phyloP scores from a whole-genome alignment of 345 rosid genomes.

The Noccaea caerulescens region DNA sequence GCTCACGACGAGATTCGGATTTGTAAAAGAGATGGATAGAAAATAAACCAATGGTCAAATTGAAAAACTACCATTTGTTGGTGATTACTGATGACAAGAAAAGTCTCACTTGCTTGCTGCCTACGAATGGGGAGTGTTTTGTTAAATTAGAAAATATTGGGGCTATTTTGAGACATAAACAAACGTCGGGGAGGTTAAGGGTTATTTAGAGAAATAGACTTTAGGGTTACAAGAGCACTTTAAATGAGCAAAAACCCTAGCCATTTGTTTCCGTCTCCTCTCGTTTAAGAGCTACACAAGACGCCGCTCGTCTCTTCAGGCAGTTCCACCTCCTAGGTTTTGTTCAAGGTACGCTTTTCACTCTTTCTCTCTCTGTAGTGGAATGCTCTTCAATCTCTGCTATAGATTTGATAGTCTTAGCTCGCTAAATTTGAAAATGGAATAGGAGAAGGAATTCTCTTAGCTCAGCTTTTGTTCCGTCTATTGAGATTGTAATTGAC shows the following conservation, averaged over 20 bases:
- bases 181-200: background rate
- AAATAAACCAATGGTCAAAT: background rate
- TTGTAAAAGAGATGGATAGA: background rate
- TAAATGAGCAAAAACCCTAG: constrained; percentile 37
- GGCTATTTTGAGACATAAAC: background rate
- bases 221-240: constrained; percentile 28
- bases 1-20: background rate
- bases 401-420: background rate
- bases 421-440: background rate
- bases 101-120: background rate
- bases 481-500: background rate
- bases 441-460: background rate
- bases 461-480: background rate
- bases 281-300: constrained; percentile 15
- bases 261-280: constrained; percentile 12
- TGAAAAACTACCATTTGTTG: background rate
- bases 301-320: constrained; percentile 40
- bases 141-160: background rate
- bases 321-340: constrained; percentile 34
- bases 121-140: background rate
- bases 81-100: background rate
- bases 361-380: background rate
- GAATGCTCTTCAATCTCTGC: background rate
- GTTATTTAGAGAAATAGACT: constrained; percentile 7
- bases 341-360: constrained; percentile 31